Evolutionary conservation across 805 yeast genomes (phyloP).

Genomic region (Metschnikowia noctiluminum): DNA sequence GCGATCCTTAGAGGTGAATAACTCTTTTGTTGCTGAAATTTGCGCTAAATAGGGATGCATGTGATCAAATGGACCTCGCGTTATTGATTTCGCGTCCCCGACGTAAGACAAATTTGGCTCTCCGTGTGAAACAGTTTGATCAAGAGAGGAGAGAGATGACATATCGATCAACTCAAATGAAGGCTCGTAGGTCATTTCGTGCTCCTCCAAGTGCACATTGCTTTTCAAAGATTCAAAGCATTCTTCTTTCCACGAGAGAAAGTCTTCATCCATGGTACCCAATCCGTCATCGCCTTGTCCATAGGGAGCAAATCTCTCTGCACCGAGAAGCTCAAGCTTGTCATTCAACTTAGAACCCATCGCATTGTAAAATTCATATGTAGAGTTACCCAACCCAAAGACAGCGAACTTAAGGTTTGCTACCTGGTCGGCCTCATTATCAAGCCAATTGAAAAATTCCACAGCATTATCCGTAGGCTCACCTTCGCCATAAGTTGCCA

Average conservation of each 20-base stretch:
- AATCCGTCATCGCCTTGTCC: constrained; percentile 96
- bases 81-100: constrained; percentile 26
- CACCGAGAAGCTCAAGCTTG: constrained; percentile 61
- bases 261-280: constrained; percentile 95
- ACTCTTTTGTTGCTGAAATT: constrained; percentile 57
- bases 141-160: constrained; percentile 23
- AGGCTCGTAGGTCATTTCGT: constrained; percentile 77
- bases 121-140: constrained; percentile 52
- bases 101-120: constrained; percentile 66
- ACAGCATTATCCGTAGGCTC: constrained; percentile 96
- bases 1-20: constrained; percentile 62
- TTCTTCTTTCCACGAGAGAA: constrained; percentile 84
- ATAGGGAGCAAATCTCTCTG: constrained; percentile 64
- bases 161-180: constrained; percentile 45
- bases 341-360: constrained; percentile 63
- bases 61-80: constrained; percentile 75
- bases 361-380: constrained; percentile 88
- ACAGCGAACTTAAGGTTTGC: constrained; percentile 62
- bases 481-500: constrained; percentile 98
- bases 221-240: constrained; percentile 64
- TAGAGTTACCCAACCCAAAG: constrained; percentile 92
- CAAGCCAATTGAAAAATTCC: constrained; percentile 67
- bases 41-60: constrained; percentile 81
- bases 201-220: constrained; percentile 68
- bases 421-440: constrained; percentile 51